A percentile compares a stretch with the other conserved stretches of the same genome.
Evolutionary conservation across 2,329 filamentous ascomycete genomes (phyloP).

Genomic region (Colletotrichum orbiculare): DNA sequence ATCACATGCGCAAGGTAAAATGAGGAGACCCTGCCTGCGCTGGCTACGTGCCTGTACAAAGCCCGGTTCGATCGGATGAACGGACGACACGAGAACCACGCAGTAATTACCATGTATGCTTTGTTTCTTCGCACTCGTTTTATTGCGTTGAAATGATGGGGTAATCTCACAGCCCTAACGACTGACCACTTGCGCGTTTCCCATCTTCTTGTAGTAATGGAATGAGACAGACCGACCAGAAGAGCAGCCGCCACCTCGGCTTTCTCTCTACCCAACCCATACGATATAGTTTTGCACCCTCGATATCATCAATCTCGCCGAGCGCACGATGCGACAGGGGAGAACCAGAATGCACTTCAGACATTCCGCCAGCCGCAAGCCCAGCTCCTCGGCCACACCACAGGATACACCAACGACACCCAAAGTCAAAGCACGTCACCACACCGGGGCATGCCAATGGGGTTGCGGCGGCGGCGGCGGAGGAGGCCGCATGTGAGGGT

Average conservation of each 20-base stretch:
- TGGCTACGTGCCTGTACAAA: background rate
- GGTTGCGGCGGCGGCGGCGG: constrained; percentile 31
- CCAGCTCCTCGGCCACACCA: too few species aligned
- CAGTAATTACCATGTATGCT: background rate
- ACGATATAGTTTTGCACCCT: background rate
- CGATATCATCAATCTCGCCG: too few species aligned
- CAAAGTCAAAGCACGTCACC: background rate
- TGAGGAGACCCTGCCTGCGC: background rate
- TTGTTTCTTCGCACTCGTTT: background rate
- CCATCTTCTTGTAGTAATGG: too few species aligned
- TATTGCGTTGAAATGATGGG: background rate
- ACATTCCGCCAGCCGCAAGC: too few species aligned
- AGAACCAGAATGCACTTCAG: too few species aligned
- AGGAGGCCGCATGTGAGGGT: constrained; percentile 30
- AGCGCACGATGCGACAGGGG: too few species aligned
- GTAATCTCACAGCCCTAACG: too few species aligned
- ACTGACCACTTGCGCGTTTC: too few species aligned
- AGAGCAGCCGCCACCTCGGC: background rate
- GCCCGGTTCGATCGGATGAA: constrained; percentile 19
- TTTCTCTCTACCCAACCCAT: background rate
- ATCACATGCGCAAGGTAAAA: constrained; percentile 4
- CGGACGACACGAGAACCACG: background rate
- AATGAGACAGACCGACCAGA: background rate
- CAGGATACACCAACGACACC: background rate
- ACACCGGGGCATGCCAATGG: constrained; percentile 25